Conservation (phyloP, 352 stramenopile genomes). For the Phytophthora uliginosa region DNA sequence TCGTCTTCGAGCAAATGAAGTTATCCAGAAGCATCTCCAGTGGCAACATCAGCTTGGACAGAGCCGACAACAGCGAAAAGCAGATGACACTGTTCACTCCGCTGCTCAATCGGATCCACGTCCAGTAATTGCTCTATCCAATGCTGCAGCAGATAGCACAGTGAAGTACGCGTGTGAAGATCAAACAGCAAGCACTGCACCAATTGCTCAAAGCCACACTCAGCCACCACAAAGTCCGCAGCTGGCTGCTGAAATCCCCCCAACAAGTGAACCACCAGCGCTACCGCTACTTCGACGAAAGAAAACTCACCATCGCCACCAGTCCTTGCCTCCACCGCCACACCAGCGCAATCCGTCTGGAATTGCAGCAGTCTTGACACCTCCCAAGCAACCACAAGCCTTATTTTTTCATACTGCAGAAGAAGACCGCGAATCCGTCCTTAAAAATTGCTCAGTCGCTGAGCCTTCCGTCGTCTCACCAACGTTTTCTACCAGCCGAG, state of each 20-base stretch:
- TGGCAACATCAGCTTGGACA: conserved; percentile 9
- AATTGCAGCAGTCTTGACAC: conserved; percentile 4
- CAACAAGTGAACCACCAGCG: conserved; percentile 2
- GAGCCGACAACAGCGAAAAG: conserved; percentile 1
- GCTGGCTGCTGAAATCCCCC: not conserved
- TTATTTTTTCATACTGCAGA: conserved; percentile 36
- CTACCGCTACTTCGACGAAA: conserved; percentile 29
- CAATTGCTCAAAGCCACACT: not conserved
- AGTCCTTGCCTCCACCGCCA: conserved; percentile 17
- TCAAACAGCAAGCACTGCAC: not conserved
- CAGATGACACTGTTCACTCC: not conserved
- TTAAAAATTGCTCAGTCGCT: conserved; percentile 20
- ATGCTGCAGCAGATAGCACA: not conserved
- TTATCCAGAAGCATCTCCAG: conserved; percentile 20
- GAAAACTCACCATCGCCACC: conserved; percentile 24
- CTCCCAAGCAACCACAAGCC: conserved; percentile 23
- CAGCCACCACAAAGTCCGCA: not conserved
- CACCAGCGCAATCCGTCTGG: conserved; percentile 15
- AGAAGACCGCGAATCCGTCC: conserved; percentile 19
- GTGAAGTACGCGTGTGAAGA: not conserved
- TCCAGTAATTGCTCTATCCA: not conserved
- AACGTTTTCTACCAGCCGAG: conserved; percentile 5
- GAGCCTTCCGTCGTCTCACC: conserved; percentile 19
- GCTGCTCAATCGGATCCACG: not conserved
- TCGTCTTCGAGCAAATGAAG: conserved; percentile 24